Conservation (phyloP, 1,139 yeast species). For the Tardiomyces digboiensis region DNA sequence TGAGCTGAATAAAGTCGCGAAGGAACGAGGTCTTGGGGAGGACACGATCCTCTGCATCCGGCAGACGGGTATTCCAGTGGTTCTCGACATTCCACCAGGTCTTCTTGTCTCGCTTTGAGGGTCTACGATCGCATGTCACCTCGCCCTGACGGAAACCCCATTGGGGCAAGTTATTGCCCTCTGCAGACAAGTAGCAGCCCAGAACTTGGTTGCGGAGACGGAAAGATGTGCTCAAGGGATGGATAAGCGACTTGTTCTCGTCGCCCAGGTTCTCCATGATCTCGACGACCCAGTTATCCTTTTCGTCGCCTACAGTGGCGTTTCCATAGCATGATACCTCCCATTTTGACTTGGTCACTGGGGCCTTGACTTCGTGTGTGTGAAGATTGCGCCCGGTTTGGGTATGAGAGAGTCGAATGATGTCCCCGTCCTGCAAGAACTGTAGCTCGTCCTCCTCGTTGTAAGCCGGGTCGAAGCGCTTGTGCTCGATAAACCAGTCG, state of each 20-base stretch:
- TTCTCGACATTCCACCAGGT: conserved; percentile 98
- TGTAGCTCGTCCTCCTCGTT: conserved; percentile 44
- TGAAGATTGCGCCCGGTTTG: conserved; percentile 86
- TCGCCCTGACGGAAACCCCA: conserved; percentile 99
- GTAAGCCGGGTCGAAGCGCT: conserved; percentile 50
- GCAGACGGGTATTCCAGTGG: conserved; percentile 67
- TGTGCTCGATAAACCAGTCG: conserved; percentile 78
- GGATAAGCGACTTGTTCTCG: conserved; percentile 52
- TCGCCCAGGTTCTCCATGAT: conserved; percentile 65
- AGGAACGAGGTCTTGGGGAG: conserved; percentile 78
- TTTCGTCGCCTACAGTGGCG: conserved; percentile 72
- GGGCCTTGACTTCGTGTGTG: conserved; percentile 77
- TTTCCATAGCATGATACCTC: conserved; percentile 97
- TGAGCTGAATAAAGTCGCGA: conserved; percentile 85
- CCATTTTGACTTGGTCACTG: conserved; percentile 55
- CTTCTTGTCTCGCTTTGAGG: conserved; percentile 78
- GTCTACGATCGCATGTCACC: conserved; percentile 72
- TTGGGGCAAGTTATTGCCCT: conserved; percentile 74
- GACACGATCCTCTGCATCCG: conserved; percentile 58
- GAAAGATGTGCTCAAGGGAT: conserved; percentile 81
- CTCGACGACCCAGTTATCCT: conserved; percentile 94
- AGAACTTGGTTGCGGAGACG: conserved; percentile 59
- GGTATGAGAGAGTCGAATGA: conserved; percentile 69
- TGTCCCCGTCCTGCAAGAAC: conserved; percentile 61
- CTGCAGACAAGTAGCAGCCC: conserved; percentile 81